Conservation (phyloP, 148 eudicot species). For the Amaranthus palmeri region DNA sequence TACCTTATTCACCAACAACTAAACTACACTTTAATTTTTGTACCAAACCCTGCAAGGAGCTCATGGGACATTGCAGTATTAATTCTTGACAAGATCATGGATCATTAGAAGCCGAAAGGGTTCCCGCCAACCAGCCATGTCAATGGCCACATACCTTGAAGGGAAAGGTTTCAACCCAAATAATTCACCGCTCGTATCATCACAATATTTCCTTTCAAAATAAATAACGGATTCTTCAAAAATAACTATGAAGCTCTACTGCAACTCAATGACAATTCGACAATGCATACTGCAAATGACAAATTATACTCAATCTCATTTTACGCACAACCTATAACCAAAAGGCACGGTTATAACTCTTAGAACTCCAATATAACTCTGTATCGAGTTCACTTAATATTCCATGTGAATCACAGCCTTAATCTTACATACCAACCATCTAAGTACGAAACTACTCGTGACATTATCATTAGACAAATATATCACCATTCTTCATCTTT, state of each 20-base stretch:
- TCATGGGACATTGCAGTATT: no score
- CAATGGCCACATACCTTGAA: not conserved
- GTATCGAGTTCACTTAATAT: not conserved
- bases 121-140: not conserved
- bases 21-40: no score
- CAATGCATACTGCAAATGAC: no score
- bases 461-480: not conserved
- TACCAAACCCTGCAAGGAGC: no score
- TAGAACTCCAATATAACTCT: not conserved
- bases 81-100: no score
- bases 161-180: not conserved
- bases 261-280: no score
- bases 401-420: not conserved
- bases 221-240: no score
- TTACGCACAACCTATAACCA: not conserved
- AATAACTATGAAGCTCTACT: no score
- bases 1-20: no score
- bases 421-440: not conserved
- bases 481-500: no score
- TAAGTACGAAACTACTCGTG: not conserved
- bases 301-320: not conserved
- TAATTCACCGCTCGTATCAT: no score
- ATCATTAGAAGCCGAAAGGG: not conserved
- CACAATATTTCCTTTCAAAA: no score
- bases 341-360: not conserved